Evolutionary conservation across 768 basidiomycete genomes (phyloP), one percentile per base, ranked within the genome.

Genomic region (Russula ochroleuca): DNA sequence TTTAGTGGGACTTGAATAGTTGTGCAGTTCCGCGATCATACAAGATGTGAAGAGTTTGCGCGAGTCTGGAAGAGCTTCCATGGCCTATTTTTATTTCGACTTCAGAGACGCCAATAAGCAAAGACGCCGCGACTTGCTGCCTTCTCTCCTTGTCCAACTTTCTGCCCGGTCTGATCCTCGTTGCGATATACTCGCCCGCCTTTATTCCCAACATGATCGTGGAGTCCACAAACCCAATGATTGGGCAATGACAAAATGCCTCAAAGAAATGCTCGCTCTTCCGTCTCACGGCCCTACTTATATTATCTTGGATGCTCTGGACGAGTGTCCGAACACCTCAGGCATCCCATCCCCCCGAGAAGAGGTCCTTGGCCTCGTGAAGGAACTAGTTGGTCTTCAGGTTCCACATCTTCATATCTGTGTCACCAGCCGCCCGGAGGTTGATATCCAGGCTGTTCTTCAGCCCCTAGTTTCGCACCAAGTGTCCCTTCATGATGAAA

Each of bases 321-420:
- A 41, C 38, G 48, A 59, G 23, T 59, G 48, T 15, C 49, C 57
- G n/a, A 48, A 59, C 8, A 40, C 33, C 1, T 49, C 38, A 14
- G 58, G 49, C 10, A 51, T 51, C 14, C 58, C 49, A 9, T 49
- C 58, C 3, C 48, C 37, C 6, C 55, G 55, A 8, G 10, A 43
- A 45, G 25, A 43, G 11, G 28, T 57, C 2, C 55, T 56, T 19
- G 17, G 28, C 3, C 33, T 57, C 8, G 56, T 57, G 28, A 35
- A 47, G 19, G 56, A 57, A 47, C 43, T 58, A 17, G 57, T 31
- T 23, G 17, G 8, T 11, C 28, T 57, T 19, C 28, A 10, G 17
- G 28, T 43, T 45, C 41, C 55, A 28, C n/a, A 43, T 57, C 41
- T 57, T 10, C 41, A 45, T 21, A 33, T 57, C 5, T 57, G 55